These are phyloP conservation scores for Vitis hybrid DNA, from an alignment of 177 flowering plant species.

Conservation along the genomic window DNA sequence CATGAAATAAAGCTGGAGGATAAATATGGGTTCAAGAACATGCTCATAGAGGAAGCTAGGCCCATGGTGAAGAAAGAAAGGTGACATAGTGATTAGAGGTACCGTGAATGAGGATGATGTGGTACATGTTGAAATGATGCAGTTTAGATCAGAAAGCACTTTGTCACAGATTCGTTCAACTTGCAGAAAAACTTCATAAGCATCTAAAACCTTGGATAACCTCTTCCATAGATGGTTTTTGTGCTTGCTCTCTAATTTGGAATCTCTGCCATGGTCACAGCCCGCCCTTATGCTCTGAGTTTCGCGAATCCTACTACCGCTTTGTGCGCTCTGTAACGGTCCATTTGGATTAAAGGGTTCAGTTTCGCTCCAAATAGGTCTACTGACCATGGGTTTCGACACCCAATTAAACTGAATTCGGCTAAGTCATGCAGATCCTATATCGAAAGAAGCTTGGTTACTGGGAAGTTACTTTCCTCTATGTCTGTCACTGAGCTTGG, in stretches of 20 bases:
- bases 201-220: conserved; percentile 85
- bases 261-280: conserved; percentile 20
- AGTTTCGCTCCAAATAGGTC: conserved; percentile 24
- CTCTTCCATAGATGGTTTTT: conserved; percentile 71
- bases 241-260: conserved; percentile 92
- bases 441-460: conserved; percentile 53
- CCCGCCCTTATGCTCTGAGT: conserved; percentile 94
- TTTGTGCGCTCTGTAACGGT: conserved; percentile 60
- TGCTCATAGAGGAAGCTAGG: too few relatives aligned
- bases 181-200: conserved; percentile 57
- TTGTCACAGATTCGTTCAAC: conserved; percentile 77
- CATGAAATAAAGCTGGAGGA: too few relatives aligned
- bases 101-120: conserved; percentile 85
- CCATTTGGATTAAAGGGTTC: conserved; percentile 32
- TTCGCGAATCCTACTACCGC: conserved; percentile 73
- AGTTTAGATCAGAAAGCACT: conserved; percentile 82
- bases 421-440: conserved; percentile 32
- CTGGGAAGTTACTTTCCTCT: conserved; percentile 54
- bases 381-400: conserved; percentile 19
- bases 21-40: too few relatives aligned
- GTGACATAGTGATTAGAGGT: conserved; percentile 70
- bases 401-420: conserved; percentile 29
- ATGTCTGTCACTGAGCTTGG: conserved; percentile 47
- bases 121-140: conserved; percentile 63
- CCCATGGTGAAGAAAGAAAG: conserved; percentile 26